phyloP scores from a whole-genome alignment of 768 basidiomycete species.

The Tephrocybe sp. region DNA sequence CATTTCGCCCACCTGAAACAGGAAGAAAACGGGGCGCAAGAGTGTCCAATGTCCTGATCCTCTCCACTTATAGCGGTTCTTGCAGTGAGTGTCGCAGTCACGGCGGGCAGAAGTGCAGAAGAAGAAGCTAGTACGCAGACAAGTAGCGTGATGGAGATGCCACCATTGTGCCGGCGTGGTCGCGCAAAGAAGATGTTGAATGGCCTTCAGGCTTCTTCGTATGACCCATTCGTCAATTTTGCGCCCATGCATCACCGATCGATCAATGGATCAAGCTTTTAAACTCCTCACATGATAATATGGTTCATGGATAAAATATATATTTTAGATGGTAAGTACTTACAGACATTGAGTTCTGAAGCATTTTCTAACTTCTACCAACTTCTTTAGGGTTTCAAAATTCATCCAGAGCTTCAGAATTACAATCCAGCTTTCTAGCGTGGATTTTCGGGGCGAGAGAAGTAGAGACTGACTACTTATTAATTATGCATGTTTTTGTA shows the following conservation, averaged over 20 bases:
- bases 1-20: conserved; percentile 1
- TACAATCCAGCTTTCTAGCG: no score
- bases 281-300: not conserved
- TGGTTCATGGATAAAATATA: no score
- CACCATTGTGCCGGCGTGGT: not conserved
- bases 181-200: not conserved
- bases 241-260: not conserved
- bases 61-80: conserved; percentile 1
- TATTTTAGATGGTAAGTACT: no score
- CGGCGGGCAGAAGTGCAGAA: not conserved
- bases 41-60: not conserved
- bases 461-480: no score
- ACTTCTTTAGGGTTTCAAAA: no score
- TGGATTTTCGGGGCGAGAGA: no score
- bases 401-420: no score
- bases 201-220: not conserved
- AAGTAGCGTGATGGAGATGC: conserved; percentile 4
- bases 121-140: not conserved
- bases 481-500: no score
- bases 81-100: not conserved
- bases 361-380: no score
- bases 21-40: not conserved
- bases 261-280: not conserved
- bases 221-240: not conserved
- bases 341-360: no score